A percentile compares a stretch with the other conserved stretches of the same genome.
phyloP scores from a whole-genome alignment of 2,329 filamentous ascomycete genomes.

The Arachnopeziza araneosa region DNA sequence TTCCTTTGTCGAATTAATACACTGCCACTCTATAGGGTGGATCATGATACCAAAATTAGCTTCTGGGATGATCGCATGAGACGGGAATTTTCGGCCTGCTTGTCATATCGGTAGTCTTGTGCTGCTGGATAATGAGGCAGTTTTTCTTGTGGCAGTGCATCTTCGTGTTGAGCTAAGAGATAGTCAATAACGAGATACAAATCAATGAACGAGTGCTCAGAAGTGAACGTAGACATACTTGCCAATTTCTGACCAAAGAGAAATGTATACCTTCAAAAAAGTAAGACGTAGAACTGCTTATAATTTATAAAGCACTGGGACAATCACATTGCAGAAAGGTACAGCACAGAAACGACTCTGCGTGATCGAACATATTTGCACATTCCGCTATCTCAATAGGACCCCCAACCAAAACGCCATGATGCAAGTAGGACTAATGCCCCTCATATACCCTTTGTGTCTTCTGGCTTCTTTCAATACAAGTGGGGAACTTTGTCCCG shows the following conservation, averaged over 20 bases:
- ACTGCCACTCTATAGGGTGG: neutral
- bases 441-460: neutral
- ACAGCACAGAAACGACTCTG: neutral
- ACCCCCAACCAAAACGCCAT: neutral
- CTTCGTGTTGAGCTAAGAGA: neutral
- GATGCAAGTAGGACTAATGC: neutral
- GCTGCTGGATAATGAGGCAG: neutral
- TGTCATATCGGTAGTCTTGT: neutral
- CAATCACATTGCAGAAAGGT: too few relatives aligned
- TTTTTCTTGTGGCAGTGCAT: neutral
- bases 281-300: too few relatives aligned
- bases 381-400: neutral
- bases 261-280: too few relatives aligned
- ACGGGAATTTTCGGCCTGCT: neutral
- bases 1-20: neutral
- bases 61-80: neutral
- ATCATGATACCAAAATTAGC: neutral
- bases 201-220: neutral
- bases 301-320: too few relatives aligned
- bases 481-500: neutral
- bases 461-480: neutral
- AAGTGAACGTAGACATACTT: neutral
- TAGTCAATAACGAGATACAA: neutral
- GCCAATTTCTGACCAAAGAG: too few relatives aligned
- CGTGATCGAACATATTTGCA: neutral